These are phyloP conservation scores for Flaveria robusta DNA, from an alignment of 129 eudicot species.

Conservation along the genomic window DNA sequence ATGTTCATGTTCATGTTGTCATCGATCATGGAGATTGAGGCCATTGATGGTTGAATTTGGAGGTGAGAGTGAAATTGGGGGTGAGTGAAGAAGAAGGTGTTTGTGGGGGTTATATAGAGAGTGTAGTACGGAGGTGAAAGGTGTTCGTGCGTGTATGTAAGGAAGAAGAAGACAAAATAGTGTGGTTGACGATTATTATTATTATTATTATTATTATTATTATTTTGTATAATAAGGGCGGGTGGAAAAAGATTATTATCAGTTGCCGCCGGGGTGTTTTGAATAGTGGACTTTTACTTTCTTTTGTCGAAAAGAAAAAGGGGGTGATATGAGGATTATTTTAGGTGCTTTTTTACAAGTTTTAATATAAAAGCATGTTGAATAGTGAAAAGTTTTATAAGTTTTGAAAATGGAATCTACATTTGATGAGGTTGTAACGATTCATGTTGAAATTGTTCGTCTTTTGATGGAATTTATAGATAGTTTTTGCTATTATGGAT, in stretches of 20 bases:
- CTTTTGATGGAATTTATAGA: too few relatives aligned
- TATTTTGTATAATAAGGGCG: slow-evolving; percentile 34
- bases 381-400: too few relatives aligned
- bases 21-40: slow-evolving; percentile 13
- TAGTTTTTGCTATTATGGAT: too few relatives aligned
- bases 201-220: too few relatives aligned
- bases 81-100: slow-evolving; percentile 37
- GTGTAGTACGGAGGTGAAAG: slow-evolving; percentile 26
- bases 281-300: slow-evolving; percentile 15
- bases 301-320: not conserved
- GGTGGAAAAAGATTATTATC: slow-evolving; percentile 25
- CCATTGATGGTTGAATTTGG: slow-evolving; percentile 20
- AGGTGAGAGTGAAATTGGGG: slow-evolving; percentile 3
- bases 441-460: too few relatives aligned
- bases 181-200: slow-evolving; percentile 18
- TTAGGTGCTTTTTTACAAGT: too few relatives aligned
- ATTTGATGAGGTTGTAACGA: too few relatives aligned
- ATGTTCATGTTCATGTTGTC: slow-evolving; percentile 22
- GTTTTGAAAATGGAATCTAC: too few relatives aligned
- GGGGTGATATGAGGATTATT: not conserved
- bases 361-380: too few relatives aligned
- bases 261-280: slow-evolving; percentile 37
- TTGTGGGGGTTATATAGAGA: slow-evolving; percentile 39
- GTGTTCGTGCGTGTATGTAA: slow-evolving; percentile 37
- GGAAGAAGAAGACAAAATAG: slow-evolving; percentile 32